Evolutionary conservation across 345 rosid species (phyloP), one percentile per base, ranked within the genome.

Genomic region (Populus pruinosa): DNA sequence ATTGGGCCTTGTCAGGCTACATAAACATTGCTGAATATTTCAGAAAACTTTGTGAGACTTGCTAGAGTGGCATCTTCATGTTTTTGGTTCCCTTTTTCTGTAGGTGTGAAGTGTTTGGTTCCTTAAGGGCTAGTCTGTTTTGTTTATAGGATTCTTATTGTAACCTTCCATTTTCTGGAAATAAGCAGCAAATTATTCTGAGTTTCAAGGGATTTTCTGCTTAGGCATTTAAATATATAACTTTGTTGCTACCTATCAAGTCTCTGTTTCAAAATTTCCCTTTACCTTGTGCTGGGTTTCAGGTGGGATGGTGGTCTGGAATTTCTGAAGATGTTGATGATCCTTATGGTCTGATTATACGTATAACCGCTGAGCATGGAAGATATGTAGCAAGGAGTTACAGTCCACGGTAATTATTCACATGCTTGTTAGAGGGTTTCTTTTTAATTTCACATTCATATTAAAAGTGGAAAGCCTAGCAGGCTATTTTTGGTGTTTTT

Each of bases 271-370:
- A 44, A 39, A 36, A 36, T 76, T 39, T 43, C 62, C 71, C 35
- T 27, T 77, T 31, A 2, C n/a, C 27, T 8, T 66, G 77, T 74
- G 10, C 38, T 80, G 71, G 78, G 33, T 81, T 82, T 36, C 64
- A 95, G 99, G 90, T 95, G 80, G 99, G 99, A 70, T 95, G 99
- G 99, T 95, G 99, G 98, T 87, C 98, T 53, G 99, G 99, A 53
- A 82, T 88, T 66, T 90, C 99, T 1, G 88, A 90, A 72, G 93
- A 91, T 88, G 87, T 71, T 75, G 84, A 87, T 44, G 92, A 92
- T 85, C 97, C 99, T 71, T 87, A 86, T 70, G 99, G 99, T 82
- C 83, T 95, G 76, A 90, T 95, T 81, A 86, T 95, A 77, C 89
- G 84, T 63, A 90, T 95, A 73, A 95, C 97, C 79, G 92, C 99